Conservation (phyloP, 441 rosid genomes). For the Francoa sonchifolia region DNA sequence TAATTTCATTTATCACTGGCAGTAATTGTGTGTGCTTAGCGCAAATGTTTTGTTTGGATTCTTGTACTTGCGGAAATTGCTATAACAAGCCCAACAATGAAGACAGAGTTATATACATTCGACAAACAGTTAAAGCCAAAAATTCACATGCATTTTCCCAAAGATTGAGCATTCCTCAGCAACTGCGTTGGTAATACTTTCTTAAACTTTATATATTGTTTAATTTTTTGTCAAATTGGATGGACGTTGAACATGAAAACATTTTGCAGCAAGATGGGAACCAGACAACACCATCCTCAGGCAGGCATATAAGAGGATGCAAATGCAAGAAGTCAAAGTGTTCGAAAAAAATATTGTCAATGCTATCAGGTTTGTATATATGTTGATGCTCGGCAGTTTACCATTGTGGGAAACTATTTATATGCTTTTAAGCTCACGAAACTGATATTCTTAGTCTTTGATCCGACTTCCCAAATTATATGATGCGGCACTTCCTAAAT, state of each 20-base stretch:
- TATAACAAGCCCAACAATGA: slow-evolving; percentile 28
- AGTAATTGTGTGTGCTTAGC: slow-evolving; percentile 59
- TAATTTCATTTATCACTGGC: no score
- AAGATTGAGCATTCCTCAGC: slow-evolving; percentile 22
- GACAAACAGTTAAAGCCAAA: slow-evolving; percentile 24
- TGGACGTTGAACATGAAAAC: slow-evolving; percentile 6
- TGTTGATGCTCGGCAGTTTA: neutral
- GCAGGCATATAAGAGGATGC: slow-evolving; percentile 49
- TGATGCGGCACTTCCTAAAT: neutral
- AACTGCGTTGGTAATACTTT: slow-evolving; percentile 15
- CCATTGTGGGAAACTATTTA: neutral
- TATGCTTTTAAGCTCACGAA: neutral
- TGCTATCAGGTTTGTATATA: slow-evolving; percentile 43
- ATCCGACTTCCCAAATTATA: neutral
- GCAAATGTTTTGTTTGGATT: slow-evolving; percentile 27
- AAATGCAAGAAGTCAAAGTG: slow-evolving; percentile 55
- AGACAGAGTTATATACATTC: slow-evolving; percentile 23
- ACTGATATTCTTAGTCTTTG: neutral
- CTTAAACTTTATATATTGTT: neutral
- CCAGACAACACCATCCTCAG: slow-evolving; percentile 23
- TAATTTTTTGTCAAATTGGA: neutral
- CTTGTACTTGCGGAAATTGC: slow-evolving; percentile 35
- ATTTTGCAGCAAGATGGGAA: slow-evolving; percentile 23
- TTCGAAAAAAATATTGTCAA: slow-evolving; percentile 49
- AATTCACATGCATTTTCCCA: slow-evolving; percentile 49